Base-by-base conservation (phyloP, 2,329 filamentous ascomycete species). In the Aureobasidium sp. region DNA sequence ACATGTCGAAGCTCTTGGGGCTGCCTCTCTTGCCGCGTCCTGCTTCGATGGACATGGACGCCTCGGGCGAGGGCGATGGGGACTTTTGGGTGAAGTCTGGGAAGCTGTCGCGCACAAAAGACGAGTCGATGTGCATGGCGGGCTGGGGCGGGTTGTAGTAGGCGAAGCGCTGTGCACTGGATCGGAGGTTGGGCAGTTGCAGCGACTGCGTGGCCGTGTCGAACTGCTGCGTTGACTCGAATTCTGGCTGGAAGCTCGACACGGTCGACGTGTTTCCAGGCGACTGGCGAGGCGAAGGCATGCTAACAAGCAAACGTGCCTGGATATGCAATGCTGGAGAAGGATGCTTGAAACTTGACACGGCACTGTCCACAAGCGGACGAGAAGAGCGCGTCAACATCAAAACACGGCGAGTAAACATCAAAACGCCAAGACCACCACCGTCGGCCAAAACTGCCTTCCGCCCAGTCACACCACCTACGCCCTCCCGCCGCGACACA, bases 31-130 rank as follows among this genome's bases (percentile, higher is more conserved):
- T 69, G 33, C 79, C 83, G 59, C 84, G 77, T 47, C 80, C 82
- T 33, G 83, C 69, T 67, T 86, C 83, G 60, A 86, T 75, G 2
- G 81, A 84, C 62, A 27, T 10, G 37, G 25, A 33, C 2, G 37
- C 35, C 13, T 51, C 46, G 21, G 46, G 46, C 31, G 57, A 60
- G 15, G 45, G 45, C n/a, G 57, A 59, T 4, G 45, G 45, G 10
- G 45, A 51, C 21, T 55, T 37, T 5, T 54, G 21, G 13, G 59
- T 60, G 11, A 60, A 60, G 59, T 60, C 59, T 11, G 59, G 49
- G 19, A 60, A 60, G 31, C 40, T 40, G 31, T 60, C 59, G 23
- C 49, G 37, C 10, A 47, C 59, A 4, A 45, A 42, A 2, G 59
- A 54, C 5, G 49, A 43, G 42, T 60, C 49, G 8, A 60, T 60